phyloP scores from a whole-genome alignment of 805 yeast species.

The Kodamaea nitidulidarum region DNA sequence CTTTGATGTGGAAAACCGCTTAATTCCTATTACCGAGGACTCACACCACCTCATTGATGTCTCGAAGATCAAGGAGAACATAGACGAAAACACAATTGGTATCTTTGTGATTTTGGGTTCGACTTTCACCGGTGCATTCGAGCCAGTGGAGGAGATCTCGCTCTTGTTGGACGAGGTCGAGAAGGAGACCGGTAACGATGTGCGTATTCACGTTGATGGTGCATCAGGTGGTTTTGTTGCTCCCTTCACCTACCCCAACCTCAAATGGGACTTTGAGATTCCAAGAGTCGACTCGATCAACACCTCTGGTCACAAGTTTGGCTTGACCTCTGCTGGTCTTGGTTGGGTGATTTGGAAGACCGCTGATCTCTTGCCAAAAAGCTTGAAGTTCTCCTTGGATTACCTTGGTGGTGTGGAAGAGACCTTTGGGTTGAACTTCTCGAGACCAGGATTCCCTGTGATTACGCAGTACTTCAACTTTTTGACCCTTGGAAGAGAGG shows the following conservation, averaged over 20 bases:
- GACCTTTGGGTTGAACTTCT: constrained; percentile 81
- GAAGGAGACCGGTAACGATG: constrained; percentile 56
- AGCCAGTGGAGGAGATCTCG: constrained; percentile 60
- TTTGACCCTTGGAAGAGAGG: constrained; percentile 63
- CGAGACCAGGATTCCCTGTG: constrained; percentile 90
- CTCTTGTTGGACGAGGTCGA: constrained; percentile 68
- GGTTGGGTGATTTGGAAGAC: constrained; percentile 91
- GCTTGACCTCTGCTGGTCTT: constrained; percentile 83
- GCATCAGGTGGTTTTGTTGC: constrained; percentile 90
- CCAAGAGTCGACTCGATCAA: constrained; percentile 80
- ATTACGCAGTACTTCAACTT: constrained; percentile 84
- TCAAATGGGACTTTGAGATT: constrained; percentile 79
- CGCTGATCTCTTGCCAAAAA: constrained; percentile 58
- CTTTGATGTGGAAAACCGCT: constrained; percentile 84
- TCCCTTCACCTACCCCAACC: constrained; percentile 73
- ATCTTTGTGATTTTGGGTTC: constrained; percentile 85
- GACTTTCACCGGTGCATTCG: constrained; percentile 91
- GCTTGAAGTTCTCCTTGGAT: constrained; percentile 69
- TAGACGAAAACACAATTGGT: constrained; percentile 93
- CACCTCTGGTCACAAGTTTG: constrained; percentile 91
- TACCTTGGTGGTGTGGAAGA: constrained; percentile 88
- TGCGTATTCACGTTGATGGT: constrained; percentile 91
- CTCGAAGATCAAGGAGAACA: constrained; percentile 51
- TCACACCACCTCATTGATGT: constrained; percentile 65
- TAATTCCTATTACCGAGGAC: constrained; percentile 60